These are phyloP conservation scores for Stromatinia cepivora DNA, from an alignment of 2,329 filamentous ascomycete genomes.

Conservation along the genomic window DNA sequence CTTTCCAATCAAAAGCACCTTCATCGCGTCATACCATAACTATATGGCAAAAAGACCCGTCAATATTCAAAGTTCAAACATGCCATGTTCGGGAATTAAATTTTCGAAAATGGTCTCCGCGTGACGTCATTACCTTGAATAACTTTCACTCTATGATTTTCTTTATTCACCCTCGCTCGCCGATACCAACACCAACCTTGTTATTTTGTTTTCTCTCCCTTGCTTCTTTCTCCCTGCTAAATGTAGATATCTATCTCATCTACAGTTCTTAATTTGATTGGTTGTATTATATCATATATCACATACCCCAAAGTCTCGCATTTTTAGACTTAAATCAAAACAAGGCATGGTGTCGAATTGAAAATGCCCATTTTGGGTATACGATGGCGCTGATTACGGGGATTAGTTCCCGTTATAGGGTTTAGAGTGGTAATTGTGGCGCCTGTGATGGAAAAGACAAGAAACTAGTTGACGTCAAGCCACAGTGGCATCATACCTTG, in stretches of 20 bases:
- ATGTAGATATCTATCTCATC: not conserved
- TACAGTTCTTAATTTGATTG: not conserved
- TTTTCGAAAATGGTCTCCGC: not conserved
- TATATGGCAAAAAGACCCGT: not conserved
- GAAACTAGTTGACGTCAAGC: conserved; percentile 1
- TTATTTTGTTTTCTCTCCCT: not conserved
- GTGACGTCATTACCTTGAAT: conserved; percentile 12
- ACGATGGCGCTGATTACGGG: not conserved
- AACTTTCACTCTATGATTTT: not conserved
- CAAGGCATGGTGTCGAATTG: conserved; percentile 6
- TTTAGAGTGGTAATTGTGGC: conserved; percentile 3
- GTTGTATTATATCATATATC: not conserved
- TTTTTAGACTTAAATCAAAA: not conserved
- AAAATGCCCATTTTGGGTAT: conserved; percentile 11
- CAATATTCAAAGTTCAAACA: not conserved
- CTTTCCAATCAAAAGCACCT: conserved; percentile 1
- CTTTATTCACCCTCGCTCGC: not conserved
- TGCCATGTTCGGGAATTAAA: conserved; percentile 1
- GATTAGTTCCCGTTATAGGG: not conserved
- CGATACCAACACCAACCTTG: not conserved
- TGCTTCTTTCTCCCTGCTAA: not conserved
- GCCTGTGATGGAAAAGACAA: not conserved
- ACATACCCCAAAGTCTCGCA: not conserved
- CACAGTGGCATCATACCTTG: not conserved
- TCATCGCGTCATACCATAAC: conserved; percentile 18